Percentiles rank a stretch among this genome's conserved stretches.
Evolutionary conservation across 2,329 filamentous ascomycete species (phyloP).

Genomic region (Aspergillus quadrilineatus): DNA sequence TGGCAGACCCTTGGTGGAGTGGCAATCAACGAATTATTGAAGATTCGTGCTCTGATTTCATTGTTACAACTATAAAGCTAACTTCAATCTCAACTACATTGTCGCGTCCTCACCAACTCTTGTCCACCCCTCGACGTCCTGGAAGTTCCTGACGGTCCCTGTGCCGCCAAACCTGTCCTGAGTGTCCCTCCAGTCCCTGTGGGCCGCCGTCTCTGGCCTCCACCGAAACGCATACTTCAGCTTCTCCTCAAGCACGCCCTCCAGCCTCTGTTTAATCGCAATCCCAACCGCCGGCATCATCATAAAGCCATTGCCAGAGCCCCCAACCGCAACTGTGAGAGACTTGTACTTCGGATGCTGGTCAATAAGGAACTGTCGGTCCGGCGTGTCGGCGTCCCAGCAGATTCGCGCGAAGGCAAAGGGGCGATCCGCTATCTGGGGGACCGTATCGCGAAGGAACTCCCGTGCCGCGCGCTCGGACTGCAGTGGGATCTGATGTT

Average conservation of each 20-base stretch:
- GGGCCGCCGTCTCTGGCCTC: slow-evolving; percentile 51
- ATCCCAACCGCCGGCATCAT: slow-evolving; percentile 49
- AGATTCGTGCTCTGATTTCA: too few species aligned
- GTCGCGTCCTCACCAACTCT: background rate
- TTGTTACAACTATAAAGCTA: too few species aligned
- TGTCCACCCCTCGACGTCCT: slow-evolving; percentile 44
- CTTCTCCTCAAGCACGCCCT: slow-evolving; percentile 43
- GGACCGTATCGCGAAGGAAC: slow-evolving; percentile 54
- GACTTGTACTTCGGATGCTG: slow-evolving; percentile 47
- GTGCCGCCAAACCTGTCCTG: slow-evolving; percentile 50
- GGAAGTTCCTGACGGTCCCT: slow-evolving; percentile 50
- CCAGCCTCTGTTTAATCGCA: slow-evolving; percentile 49
- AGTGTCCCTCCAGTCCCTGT: slow-evolving; percentile 48
- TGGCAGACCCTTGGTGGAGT: too few species aligned
- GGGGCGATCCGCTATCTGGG: slow-evolving; percentile 50
- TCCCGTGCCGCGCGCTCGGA: slow-evolving; percentile 49
- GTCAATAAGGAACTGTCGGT: slow-evolving; percentile 55
- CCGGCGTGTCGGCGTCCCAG: slow-evolving; percentile 58
- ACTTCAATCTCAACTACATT: background rate
- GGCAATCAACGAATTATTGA: too few species aligned
- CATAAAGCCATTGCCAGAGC: slow-evolving; percentile 40
- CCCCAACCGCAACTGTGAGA: slow-evolving; percentile 45
- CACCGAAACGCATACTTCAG: slow-evolving; percentile 49
- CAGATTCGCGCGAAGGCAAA: slow-evolving; percentile 56
- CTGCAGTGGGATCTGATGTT: slow-evolving; percentile 45